Conservation (phyloP, 2,329 filamentous ascomycete species). For the Penicillium sp. region DNA sequence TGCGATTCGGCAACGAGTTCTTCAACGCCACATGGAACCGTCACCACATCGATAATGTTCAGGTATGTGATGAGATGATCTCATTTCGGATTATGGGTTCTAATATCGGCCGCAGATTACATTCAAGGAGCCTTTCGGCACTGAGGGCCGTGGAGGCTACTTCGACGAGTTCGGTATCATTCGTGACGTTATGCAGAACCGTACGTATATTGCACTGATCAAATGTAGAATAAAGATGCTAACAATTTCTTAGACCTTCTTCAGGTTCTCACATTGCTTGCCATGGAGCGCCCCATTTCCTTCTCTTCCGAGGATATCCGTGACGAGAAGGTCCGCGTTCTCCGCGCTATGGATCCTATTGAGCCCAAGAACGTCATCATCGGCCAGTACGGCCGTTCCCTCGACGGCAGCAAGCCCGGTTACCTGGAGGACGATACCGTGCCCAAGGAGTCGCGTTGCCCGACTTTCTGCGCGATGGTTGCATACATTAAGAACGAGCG, state of each 20-base stretch:
- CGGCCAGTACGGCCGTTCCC: slow-evolving; percentile 93
- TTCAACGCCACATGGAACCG: slow-evolving; percentile 98
- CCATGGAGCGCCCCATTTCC: slow-evolving; percentile 97
- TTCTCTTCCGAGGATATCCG: slow-evolving; percentile 98
- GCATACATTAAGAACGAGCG: slow-evolving; percentile 99
- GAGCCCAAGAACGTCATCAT: slow-evolving; percentile 99
- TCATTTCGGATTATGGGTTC: background rate
- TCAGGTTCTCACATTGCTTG: slow-evolving; percentile 90
- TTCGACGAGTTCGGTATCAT: slow-evolving; percentile 99
- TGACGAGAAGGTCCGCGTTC: slow-evolving; percentile 94
- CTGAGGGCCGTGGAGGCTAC: slow-evolving; percentile 95
- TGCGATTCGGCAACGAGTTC: slow-evolving; percentile 98
- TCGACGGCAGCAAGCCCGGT: slow-evolving; percentile 92
- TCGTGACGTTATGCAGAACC: slow-evolving; percentile 99
- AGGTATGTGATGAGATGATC: slow-evolving; percentile 49
- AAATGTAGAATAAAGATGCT: background rate
- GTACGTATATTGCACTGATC: slow-evolving; percentile 40
- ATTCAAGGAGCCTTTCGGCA: slow-evolving; percentile 99
- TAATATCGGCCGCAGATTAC: slow-evolving; percentile 61
- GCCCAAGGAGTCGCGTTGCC: slow-evolving; percentile 93
- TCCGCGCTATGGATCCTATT: slow-evolving; percentile 88
- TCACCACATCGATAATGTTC: slow-evolving; percentile 98
- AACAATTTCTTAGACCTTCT: slow-evolving; percentile 63
- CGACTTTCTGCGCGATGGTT: slow-evolving; percentile 95
- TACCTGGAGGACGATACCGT: slow-evolving; percentile 99